Conservation (phyloP, 1,139 yeast genomes). For the Pichia inconspicua region DNA sequence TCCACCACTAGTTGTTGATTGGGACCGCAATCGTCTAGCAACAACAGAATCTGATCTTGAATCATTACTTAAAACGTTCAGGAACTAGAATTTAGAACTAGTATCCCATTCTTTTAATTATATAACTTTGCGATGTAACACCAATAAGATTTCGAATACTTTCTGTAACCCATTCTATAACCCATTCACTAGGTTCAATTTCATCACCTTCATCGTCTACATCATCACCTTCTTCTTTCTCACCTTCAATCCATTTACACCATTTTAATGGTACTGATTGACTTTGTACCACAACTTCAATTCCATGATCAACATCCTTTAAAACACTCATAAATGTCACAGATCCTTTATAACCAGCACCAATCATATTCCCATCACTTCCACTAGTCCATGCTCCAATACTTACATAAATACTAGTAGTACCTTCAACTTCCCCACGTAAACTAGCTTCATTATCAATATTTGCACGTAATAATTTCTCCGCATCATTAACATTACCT, state of each 20-base stretch:
- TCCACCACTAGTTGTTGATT: slow-evolving; percentile 51
- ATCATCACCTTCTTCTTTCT: not conserved
- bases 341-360: slow-evolving; percentile 31
- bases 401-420: slow-evolving; percentile 67
- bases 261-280: slow-evolving; percentile 87
- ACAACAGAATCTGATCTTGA: slow-evolving; percentile 34
- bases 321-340: slow-evolving; percentile 66
- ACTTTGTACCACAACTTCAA: slow-evolving; percentile 66
- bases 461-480: slow-evolving; percentile 79
- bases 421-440: slow-evolving; percentile 23
- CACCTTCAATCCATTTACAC: slow-evolving; percentile 72
- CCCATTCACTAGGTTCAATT: slow-evolving; percentile 92
- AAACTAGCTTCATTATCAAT: slow-evolving; percentile 50
- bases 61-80: not conserved
- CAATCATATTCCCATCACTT: slow-evolving; percentile 36
- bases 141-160: slow-evolving; percentile 78
- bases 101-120: slow-evolving; percentile 83
- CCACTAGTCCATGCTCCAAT: slow-evolving; percentile 55
- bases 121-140: slow-evolving; percentile 82
- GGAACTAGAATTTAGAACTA: slow-evolving; percentile 15
- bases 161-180: slow-evolving; percentile 82
- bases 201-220: slow-evolving; percentile 31
- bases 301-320: slow-evolving; percentile 70
- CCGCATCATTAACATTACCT: slow-evolving; percentile 81
- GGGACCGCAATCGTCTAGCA: slow-evolving; percentile 46